Percentiles rank a stretch among this genome's conserved stretches.
phyloP scores from a whole-genome alignment of 345 rosid genomes.

The Camelina hispida region DNA sequence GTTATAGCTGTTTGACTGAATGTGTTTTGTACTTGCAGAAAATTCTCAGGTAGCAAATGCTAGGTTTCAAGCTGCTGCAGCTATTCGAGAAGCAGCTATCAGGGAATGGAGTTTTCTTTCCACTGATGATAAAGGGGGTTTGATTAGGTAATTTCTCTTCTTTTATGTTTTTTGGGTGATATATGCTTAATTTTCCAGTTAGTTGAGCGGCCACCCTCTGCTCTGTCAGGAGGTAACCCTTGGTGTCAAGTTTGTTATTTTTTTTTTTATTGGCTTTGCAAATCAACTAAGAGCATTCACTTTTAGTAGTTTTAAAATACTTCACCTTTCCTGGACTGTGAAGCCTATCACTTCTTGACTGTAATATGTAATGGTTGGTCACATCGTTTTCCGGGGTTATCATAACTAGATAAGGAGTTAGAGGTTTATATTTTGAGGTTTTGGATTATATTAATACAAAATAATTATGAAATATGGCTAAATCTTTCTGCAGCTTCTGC shows the following conservation, averaged over 20 bases:
- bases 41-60: slow-evolving; percentile 93
- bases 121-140: slow-evolving; percentile 69
- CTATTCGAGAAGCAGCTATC: slow-evolving; percentile 91
- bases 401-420: not conserved
- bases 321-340: slow-evolving; percentile 18
- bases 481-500: slow-evolving; percentile 70
- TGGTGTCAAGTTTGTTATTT: slow-evolving; percentile 10
- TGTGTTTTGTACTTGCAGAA: slow-evolving; percentile 52
- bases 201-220: slow-evolving; percentile 29
- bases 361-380: slow-evolving; percentile 7
- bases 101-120: slow-evolving; percentile 94
- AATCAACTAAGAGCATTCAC: slow-evolving; percentile 24
- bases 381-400: slow-evolving; percentile 3
- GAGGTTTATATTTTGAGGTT: slow-evolving; percentile 13
- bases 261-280: slow-evolving; percentile 17
- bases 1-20: slow-evolving; percentile 24
- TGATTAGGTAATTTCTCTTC: slow-evolving; percentile 62
- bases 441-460: not conserved
- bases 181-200: slow-evolving; percentile 22
- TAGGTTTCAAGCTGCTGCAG: slow-evolving; percentile 96
- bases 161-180: slow-evolving; percentile 18
- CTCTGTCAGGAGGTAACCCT: slow-evolving; percentile 5
- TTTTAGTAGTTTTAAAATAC: slow-evolving; percentile 10
- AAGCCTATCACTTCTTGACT: slow-evolving; percentile 32
- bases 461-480: slow-evolving; percentile 6